Evolutionary conservation across 2,329 filamentous ascomycete species (phyloP).

Genomic region (Lasiodiplodia sp.): DNA sequence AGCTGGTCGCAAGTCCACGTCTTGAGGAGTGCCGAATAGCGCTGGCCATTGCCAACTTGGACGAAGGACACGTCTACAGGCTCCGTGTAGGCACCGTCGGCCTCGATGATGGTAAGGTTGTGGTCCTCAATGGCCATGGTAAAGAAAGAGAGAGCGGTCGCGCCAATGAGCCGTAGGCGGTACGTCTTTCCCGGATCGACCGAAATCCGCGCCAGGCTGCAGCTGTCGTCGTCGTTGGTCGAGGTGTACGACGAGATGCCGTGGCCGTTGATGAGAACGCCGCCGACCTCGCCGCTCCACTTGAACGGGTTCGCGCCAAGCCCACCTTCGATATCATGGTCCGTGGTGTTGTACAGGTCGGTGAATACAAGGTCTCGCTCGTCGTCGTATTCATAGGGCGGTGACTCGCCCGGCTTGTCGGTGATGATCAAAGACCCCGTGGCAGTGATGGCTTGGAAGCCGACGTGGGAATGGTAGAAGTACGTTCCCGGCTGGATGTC

Average conservation of each 20-base stretch:
- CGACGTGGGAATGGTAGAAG: slow-evolving; percentile 73
- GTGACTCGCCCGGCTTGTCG: slow-evolving; percentile 44
- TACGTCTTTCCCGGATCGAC: slow-evolving; percentile 69
- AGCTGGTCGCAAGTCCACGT: slow-evolving; percentile 60
- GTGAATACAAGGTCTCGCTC: slow-evolving; percentile 64
- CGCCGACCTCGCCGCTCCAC: slow-evolving; percentile 67
- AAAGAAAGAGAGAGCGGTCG: slow-evolving; percentile 62
- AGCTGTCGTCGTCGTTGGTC: slow-evolving; percentile 44
- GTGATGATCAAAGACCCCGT: slow-evolving; percentile 67
- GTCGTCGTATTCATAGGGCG: slow-evolving; percentile 68
- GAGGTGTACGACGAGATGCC: slow-evolving; percentile 47
- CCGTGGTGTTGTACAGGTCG: slow-evolving; percentile 65
- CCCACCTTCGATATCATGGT: slow-evolving; percentile 59
- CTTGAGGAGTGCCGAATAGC: slow-evolving; percentile 65
- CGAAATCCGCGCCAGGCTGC: slow-evolving; percentile 61
- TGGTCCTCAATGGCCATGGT: slow-evolving; percentile 63
- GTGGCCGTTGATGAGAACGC: slow-evolving; percentile 65
- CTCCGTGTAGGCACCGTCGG: slow-evolving; percentile 62
- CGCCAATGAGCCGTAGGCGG: slow-evolving; percentile 67
- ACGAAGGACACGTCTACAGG: slow-evolving; percentile 57
- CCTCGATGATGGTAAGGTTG: slow-evolving; percentile 66
- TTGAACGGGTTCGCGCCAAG: slow-evolving; percentile 59
- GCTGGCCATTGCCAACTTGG: slow-evolving; percentile 65
- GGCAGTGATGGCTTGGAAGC: slow-evolving; percentile 67
- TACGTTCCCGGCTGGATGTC: slow-evolving; percentile 67